Evolutionary conservation across 2,329 filamentous ascomycete genomes (phyloP).

Genomic region (Exophiala sp.): DNA sequence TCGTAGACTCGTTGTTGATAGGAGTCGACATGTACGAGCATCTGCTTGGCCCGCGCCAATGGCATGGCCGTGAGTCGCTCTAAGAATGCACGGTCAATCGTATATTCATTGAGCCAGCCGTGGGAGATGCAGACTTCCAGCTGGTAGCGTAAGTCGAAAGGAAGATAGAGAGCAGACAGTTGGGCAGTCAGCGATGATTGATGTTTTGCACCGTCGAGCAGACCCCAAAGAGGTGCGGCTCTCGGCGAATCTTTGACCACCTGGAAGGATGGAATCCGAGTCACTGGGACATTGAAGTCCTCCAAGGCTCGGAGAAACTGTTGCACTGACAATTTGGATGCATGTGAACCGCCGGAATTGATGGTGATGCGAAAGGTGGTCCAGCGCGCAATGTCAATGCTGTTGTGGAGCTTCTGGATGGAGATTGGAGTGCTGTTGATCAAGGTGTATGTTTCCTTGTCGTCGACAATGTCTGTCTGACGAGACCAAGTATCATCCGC

Average conservation of each 20-base stretch:
- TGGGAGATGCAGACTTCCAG: conserved; percentile 89
- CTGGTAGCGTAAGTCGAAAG: conserved; percentile 76
- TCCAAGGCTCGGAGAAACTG: conserved; percentile 47
- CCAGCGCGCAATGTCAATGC: conserved; percentile 62
- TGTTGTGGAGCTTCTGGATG: conserved; percentile 45
- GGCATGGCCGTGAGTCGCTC: conserved; percentile 51
- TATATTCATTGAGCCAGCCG: conserved; percentile 68
- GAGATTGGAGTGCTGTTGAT: conserved; percentile 36
- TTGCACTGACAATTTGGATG: not conserved
- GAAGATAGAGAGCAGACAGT: conserved; percentile 40
- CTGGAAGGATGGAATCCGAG: conserved; percentile 41
- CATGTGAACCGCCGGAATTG: not conserved
- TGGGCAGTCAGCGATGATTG: conserved; percentile 18
- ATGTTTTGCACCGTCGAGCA: conserved; percentile 33
- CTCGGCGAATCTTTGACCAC: conserved; percentile 42
- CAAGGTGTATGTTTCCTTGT: conserved; percentile 33
- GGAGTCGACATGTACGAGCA: conserved; percentile 70
- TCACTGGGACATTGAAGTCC: conserved; percentile 65
- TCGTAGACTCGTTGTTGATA: conserved; percentile 57
- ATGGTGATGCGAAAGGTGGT: conserved; percentile 54
- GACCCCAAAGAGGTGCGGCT: conserved; percentile 34
- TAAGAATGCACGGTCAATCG: conserved; percentile 63
- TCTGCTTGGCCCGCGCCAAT: conserved; percentile 51
- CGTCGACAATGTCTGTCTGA: conserved; percentile 56
- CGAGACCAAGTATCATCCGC: conserved; percentile 56